Conservation (phyloP, 2,329 filamentous ascomycete species). For the Zopfia rhizophila region DNA sequence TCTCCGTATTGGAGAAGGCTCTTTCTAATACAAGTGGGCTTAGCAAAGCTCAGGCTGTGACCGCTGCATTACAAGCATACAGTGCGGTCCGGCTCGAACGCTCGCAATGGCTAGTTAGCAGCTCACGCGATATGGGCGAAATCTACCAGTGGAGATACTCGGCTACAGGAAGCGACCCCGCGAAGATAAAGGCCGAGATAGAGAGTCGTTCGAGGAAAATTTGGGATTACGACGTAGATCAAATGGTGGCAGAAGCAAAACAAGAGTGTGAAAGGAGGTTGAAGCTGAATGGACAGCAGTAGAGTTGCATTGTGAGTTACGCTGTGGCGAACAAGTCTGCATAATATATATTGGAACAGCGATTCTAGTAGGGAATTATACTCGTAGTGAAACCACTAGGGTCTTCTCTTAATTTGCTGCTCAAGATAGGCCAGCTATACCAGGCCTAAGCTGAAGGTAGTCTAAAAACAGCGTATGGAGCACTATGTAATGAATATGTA, state of each 20-base stretch:
- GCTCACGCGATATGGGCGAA: slow-evolving; percentile 19
- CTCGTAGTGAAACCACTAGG: no score
- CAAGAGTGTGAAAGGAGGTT: no score
- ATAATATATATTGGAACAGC: no score
- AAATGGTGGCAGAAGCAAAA: slow-evolving; percentile 13
- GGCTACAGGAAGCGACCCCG: slow-evolving; percentile 8
- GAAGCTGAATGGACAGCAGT: no score
- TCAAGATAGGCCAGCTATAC: no score
- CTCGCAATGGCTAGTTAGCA: slow-evolving; percentile 22
- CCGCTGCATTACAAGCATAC: slow-evolving; percentile 22
- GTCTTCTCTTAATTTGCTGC: no score
- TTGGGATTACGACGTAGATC: slow-evolving; percentile 24
- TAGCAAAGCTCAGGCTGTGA: slow-evolving; percentile 5
- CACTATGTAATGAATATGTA: no score
- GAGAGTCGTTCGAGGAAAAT: slow-evolving; percentile 20
- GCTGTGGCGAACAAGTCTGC: no score
- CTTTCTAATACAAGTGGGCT: slow-evolving; percentile 26
- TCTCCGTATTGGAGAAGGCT: slow-evolving; percentile 19
- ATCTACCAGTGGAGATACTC: slow-evolving; percentile 23
- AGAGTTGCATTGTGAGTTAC: no score
- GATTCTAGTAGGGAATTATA: no score
- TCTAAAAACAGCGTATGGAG: no score
- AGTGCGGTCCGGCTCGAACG: slow-evolving; percentile 20
- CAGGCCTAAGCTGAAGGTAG: no score
- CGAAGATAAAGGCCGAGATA: slow-evolving; percentile 14